Evolutionary conservation across 179 eudicot genomes (phyloP), one percentile per base, ranked within the genome.

Genomic region (Beta macrorhiza): DNA sequence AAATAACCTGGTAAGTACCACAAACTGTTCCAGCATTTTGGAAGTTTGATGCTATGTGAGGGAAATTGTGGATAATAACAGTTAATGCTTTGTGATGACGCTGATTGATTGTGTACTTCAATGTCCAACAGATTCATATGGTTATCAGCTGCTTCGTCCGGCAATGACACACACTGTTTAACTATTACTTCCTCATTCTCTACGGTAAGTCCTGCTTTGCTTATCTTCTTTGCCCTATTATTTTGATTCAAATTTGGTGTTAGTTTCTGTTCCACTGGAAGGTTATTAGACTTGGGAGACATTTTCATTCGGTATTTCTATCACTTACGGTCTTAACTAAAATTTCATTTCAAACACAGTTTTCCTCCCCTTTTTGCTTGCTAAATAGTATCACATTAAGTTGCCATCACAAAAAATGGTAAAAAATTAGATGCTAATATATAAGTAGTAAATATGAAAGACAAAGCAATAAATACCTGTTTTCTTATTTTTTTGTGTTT

Each of bases 1-100:
- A 58, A 93, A 91, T 75, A 94, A 91, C 88, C 78, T 90, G 77
- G 98, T 93, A 88, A 94, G 97, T 83, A 45, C 68, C 10, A 15
- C 17, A 58, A 49, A 49, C 9, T 49, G 63, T 42, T 74, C 17
- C 79, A 7, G 13, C 42, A 8, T 72, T 75, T 15, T 29, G 15
- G 47, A 53, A 44, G 37, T 45, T 7, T 15, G 44, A 59, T 42
- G 11, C 1, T 5, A 5, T 59, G 61, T 1, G n/a, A 7, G 37
- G 77, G 22, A 25, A 25, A 56, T 55, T n/a, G 17, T 12, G 29
- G 47, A 69, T 69, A 32, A 49, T 63, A 19, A 45, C 16, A 51
- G 14, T 9, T 10, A 53, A 19, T 29, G 4, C 19, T 22, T 79
- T 64, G 67, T 25, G 19, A 10, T 65, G 32, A 37, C 29, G 57